Evolutionary conservation across 306 rosid species (phyloP).

Genomic region (Vachellia pachyceras): DNA sequence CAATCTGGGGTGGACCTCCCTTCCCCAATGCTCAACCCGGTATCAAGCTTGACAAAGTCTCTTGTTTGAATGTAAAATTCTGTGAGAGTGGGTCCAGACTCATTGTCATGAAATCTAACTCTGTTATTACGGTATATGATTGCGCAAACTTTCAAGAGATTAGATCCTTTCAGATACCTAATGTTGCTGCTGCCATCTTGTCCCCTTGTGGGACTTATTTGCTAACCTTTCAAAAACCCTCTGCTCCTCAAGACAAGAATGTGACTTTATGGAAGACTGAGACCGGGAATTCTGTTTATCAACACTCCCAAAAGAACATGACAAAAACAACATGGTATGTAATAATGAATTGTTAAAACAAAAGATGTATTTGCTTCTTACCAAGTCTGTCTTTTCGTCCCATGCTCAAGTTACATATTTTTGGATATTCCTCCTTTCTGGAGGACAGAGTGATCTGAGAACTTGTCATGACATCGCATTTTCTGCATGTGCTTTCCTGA

Average conservation of each 20-base stretch:
- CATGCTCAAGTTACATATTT: too few species aligned
- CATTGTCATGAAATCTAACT: constrained; percentile 68
- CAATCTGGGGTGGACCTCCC: constrained; percentile 89
- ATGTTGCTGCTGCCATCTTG: constrained; percentile 60
- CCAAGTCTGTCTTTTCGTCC: neutral
- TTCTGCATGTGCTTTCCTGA: neutral
- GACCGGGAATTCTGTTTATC: constrained; percentile 66
- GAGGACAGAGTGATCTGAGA: constrained; percentile 13
- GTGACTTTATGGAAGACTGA: constrained; percentile 68
- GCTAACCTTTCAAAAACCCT: constrained; percentile 78
- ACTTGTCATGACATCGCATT: neutral
- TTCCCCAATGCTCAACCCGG: constrained; percentile 62
- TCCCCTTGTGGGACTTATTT: constrained; percentile 78
- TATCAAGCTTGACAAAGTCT: constrained; percentile 64
- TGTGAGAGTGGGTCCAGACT: constrained; percentile 78
- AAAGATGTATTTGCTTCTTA: neutral
- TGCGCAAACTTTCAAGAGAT: constrained; percentile 60
- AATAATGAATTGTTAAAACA: neutral
- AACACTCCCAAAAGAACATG: constrained; percentile 74
- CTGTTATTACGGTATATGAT: constrained; percentile 56
- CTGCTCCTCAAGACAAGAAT: constrained; percentile 77
- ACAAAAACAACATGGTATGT: constrained; percentile 73
- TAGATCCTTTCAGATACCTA: constrained; percentile 71
- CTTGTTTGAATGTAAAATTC: constrained; percentile 66
- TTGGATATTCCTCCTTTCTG: too few species aligned